Percentiles rank a stretch among this genome's conserved stretches.
Conservation (phyloP, 2,329 filamentous ascomycete genomes). For the Pseudonectria buxi region DNA sequence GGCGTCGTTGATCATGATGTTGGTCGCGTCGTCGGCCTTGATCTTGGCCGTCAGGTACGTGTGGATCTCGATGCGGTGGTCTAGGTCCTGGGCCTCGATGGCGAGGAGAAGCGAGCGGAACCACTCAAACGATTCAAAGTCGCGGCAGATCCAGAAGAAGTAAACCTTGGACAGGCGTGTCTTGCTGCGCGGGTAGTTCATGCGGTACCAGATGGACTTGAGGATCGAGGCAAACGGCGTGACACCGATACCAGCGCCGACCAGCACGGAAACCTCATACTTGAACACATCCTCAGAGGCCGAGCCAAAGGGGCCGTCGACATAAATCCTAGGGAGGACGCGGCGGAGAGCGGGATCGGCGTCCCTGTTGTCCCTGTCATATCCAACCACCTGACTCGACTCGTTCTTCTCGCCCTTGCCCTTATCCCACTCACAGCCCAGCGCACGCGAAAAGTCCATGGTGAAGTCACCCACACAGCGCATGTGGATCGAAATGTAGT, state of each 20-base stretch:
- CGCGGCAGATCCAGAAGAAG: slow-evolving; percentile 88
- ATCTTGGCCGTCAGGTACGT: slow-evolving; percentile 84
- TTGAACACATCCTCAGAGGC: slow-evolving; percentile 88
- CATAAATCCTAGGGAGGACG: slow-evolving; percentile 71
- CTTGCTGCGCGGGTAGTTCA: slow-evolving; percentile 79
- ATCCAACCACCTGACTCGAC: slow-evolving; percentile 62
- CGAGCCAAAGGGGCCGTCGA: slow-evolving; percentile 80
- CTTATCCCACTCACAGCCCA: slow-evolving; percentile 69
- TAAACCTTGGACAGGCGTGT: slow-evolving; percentile 79
- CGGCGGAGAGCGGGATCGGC: slow-evolving; percentile 66
- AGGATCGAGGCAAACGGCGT: slow-evolving; percentile 83
- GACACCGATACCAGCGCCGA: slow-evolving; percentile 76
- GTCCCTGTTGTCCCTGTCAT: slow-evolving; percentile 50
- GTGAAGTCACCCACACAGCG: slow-evolving; percentile 81
- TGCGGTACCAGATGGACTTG: slow-evolving; percentile 89
- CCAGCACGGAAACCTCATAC: slow-evolving; percentile 73
- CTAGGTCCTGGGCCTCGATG: slow-evolving; percentile 79
- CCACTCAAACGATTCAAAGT: slow-evolving; percentile 86
- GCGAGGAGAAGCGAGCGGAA: slow-evolving; percentile 77
- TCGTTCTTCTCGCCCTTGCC: slow-evolving; percentile 31
- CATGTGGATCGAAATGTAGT: slow-evolving; percentile 83
- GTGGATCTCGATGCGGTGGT: slow-evolving; percentile 81
- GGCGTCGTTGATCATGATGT: slow-evolving; percentile 89
- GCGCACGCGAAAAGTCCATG: slow-evolving; percentile 56
- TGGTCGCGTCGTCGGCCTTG: slow-evolving; percentile 77